A percentile compares a stretch with the other conserved stretches of the same genome.
These are phyloP conservation scores for Lentinula raphanica DNA, from an alignment of 768 basidiomycete species.

Conservation along the genomic window DNA sequence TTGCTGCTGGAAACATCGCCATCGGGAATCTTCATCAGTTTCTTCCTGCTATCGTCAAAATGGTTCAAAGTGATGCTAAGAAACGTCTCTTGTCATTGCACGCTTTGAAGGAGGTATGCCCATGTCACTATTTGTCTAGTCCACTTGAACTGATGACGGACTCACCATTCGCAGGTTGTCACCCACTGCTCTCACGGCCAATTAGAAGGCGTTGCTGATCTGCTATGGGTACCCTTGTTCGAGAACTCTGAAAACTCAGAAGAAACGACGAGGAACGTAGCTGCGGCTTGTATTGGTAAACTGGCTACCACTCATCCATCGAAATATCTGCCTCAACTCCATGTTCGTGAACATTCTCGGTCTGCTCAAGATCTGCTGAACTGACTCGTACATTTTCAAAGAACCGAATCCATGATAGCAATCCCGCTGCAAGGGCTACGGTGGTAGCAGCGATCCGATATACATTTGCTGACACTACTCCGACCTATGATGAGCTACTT, in stretches of 20 bases:
- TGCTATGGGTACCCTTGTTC: conserved; percentile 90
- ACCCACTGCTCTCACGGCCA: conserved; percentile 84
- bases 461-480: conserved; percentile 82
- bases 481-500: conserved; percentile 85
- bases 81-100: conserved; percentile 84
- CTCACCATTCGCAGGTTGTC: conserved; percentile 56
- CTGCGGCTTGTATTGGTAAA: conserved; percentile 95
- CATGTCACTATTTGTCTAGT: background rate
- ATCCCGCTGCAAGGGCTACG: conserved; percentile 73
- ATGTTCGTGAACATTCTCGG: conserved; percentile 45
- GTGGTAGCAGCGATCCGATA: conserved; percentile 93
- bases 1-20: conserved; percentile 93
- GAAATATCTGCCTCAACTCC: conserved; percentile 88
- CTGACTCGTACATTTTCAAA: conserved; percentile 16
- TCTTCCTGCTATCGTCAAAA: conserved; percentile 78
- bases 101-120: conserved; percentile 81
- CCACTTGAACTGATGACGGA: background rate
- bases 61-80: conserved; percentile 68
- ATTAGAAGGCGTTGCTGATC: conserved; percentile 80
- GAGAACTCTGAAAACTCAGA: conserved; percentile 86
- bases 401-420: conserved; percentile 64
- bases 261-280: conserved; percentile 89
- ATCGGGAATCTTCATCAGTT: conserved; percentile 89
- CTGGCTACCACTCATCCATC: conserved; percentile 88
- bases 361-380: too few relatives aligned